Base-by-base conservation (phyloP, 768 basidiomycete species). In the Lactifluus piperatus region DNA sequence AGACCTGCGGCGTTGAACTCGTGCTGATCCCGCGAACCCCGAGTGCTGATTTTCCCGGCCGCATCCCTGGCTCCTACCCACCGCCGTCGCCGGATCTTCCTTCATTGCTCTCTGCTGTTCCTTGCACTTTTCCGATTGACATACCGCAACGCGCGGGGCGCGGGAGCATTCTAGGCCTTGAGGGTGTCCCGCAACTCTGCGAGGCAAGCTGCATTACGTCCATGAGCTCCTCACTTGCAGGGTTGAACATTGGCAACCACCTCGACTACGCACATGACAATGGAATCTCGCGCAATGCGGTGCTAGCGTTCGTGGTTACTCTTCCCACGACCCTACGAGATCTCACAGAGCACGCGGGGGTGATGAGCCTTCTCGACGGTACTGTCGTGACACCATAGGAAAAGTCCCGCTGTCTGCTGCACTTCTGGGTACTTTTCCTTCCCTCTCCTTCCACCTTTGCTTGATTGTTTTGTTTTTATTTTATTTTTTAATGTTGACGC, bases 31-130 rank as follows among this genome's bases (percentile, higher is more conserved):
- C 53, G 26, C 49, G 58, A 24, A 32, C 43, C 13, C 41, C 41
- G 29, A 54, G 37, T 34, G 24, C 30, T 10, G 60, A 51, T 29
- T 24, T 51, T 22, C 50, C 18, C 20, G 44, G 50, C 18, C 51
- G 48, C 44, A 60, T 62, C 10, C 62, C 62, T 50, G 62, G 58
- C 9, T 55, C 58, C 43, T 60, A 61, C 58, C 58, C 58, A 50
- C 20, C 20, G 22, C 51, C 52, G 1, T 52, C 51, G 4, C 51
- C 51, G 26, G 58, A 45, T 16, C 24, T 26, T 14, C 41, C 52
- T 16, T 36, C 47, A 45, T 20, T 18, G 3, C 43, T 39, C 24
- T 41, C 53, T 7, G 20, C 26, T 20, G 27, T 55, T 30, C 14
- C 54, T 11, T 8, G n/a, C 16, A 34, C 47, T 48, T 34, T 49